Base-by-base conservation (phyloP, 148 eudicot species). In the Dianthus caryophyllus region DNA sequence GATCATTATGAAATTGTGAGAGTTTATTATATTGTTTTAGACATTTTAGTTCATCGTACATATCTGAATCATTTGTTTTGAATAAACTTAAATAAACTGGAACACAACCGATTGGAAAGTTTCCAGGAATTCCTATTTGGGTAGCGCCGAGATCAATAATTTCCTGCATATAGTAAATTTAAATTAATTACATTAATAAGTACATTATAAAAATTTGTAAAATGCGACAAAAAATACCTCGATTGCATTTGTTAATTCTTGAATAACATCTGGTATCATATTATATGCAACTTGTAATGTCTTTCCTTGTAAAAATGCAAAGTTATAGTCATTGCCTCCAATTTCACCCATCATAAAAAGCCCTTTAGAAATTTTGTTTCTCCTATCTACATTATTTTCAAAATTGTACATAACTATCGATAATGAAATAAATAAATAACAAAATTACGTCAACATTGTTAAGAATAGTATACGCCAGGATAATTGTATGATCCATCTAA, bases 101-200 rank as follows among this genome's bases (percentile, higher is more conserved):
- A 69, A 67, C 30, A 46, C 82, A 79, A 16, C 82, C 82, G 27
- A 79, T 64, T 0, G 76, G 79, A 48, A 75, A 79, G 64, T 75
- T 78, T 39, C 82, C 82, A 0, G 82, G 82, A 22, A 79, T 78
- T 9, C 69, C 61, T 17, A 79, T 69, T 49, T 56, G 69, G n/a
- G 24, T 57, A 7, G 79, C 82, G 6, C 82, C 82, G 6, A 79
- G 50, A 49, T 41, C 31, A 25, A 79, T 75, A 41, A 79, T 75
- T 68, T 79, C 79, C 82, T 78, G 72, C 75, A 74, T 5, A 0
- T 9, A 16, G 36, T n/a, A n/a, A n/a, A n/a, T n/a, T n/a, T n/a
- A n/a, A n/a, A n/a, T n/a, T n/a, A n/a, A n/a, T n/a, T n/a, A n/a
- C n/a, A n/a, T n/a, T n/a, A n/a, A n/a, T n/a, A n/a, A n/a, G n/a